Evolutionary conservation across 805 yeast genomes (phyloP), one percentile per base, ranked within the genome.

Genomic region (Metschnikowia arizonensis): DNA sequence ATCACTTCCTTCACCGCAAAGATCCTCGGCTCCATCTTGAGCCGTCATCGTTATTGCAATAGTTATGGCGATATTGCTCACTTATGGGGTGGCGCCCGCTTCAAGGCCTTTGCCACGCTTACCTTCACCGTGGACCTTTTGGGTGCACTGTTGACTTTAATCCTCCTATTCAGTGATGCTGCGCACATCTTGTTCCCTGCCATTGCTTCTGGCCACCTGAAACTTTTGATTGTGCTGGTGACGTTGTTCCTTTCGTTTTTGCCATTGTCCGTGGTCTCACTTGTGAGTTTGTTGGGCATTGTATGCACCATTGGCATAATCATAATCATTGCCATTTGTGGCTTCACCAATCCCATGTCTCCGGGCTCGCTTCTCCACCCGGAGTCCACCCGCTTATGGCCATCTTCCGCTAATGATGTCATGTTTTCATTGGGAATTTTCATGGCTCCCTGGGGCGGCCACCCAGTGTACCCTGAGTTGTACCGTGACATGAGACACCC

Each of bases 21-120:
- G 31, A 55, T 80, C 14, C 60, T 82, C 52, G 82, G 91, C 11
- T 74, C 77, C 48, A 82, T 95, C 52, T 75, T 88, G 75, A 88
- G 83, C 50, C 83, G 88, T 1, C 93, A 88, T 65, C 82, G 78
- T 12, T 82, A 93, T 0, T 66, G 88, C 43, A 81, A 84, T 73
- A 85, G 96, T 0, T 89, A 88, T 62, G 95, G 96, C 0, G 97
- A 89, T 66, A 72, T 89, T 40, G 95, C 95, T 3, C 83, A 79
- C 56, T 86, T 88, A n/a, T 85, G 90, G 0, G 88, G 83, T 59
- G 96, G 96, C 1, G 54, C 53, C 2, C 46, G 58, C 5, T 64
- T 72, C 11, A 76, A 78, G 33, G 50, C 64, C 12, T 39, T 76
- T 19, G 76, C 79, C 15, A 73, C 81, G 6, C 37, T 61, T 3